Base-by-base conservation (phyloP, 495 filamentous ascomycete species). In the Aspergillus campestris region DNA sequence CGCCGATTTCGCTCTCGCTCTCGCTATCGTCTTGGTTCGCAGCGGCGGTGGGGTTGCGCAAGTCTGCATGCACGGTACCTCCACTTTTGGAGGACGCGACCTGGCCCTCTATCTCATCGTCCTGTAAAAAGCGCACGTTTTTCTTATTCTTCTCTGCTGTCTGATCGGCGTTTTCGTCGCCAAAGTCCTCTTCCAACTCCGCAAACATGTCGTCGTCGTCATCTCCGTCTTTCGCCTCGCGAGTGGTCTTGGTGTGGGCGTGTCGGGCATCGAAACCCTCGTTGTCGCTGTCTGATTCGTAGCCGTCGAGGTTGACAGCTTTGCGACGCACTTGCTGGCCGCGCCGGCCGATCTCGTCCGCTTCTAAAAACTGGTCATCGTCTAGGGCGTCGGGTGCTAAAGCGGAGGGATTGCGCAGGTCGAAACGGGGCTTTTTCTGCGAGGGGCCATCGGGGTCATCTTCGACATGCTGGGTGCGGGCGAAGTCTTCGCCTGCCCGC, bases 271-370 rank as follows among this genome's bases (percentile, higher is more conserved):
- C 76, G 61, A 94, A 94, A 14, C 85, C 88, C 51, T 97, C 92
- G 44, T 89, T 89, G 7, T 91, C 90, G 29, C 86, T 92, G 62
- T 99, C 92, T 0, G 83, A 91, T 43, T 96, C 91, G 67, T 97
- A 97, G 3, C 94, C 92, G 56, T 97, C 92, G 28, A 98, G 80
- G 50, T 96, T 95, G 30, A 98, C 81, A 2, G 89, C 92, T 53
- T 87, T 86, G 45, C 92, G 88, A 56, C 95, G 94, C 0, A 84
- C 82, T 36, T 83, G 80, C 32, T 80, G 73, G 0, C 81, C 84
- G 11, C 82, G 73, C n/a, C 80, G 81, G 32, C 91, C 91, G 48
- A 97, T 94, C 41, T 95, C 89, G 55, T 96, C 92, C 9, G 88
- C 87, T 33, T 94, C 90, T 11, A 95, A 77, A 15, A 88, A 77